A percentile compares a stretch with the other conserved stretches of the same genome.
These are phyloP conservation scores for Chimonanthus salicifolius DNA, from an alignment of 164 flowering plant species.

Conservation along the genomic window DNA sequence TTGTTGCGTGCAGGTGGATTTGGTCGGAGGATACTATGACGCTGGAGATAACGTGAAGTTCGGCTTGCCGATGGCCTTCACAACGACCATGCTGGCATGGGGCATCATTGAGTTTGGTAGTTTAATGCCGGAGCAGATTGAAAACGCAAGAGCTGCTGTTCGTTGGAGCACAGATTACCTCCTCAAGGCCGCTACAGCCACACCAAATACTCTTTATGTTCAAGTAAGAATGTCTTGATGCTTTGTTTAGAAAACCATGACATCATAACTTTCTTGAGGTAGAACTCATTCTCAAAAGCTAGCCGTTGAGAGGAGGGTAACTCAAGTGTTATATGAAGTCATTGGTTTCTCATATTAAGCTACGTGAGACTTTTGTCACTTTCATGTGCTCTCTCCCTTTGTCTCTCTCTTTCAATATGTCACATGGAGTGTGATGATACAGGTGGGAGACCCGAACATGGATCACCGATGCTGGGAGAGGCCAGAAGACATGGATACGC, in stretches of 20 bases:
- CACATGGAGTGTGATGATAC: slow-evolving; percentile 7
- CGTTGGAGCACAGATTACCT: slow-evolving; percentile 89
- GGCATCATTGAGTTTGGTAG: slow-evolving; percentile 86
- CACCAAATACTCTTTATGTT: slow-evolving; percentile 68
- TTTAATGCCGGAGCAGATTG: slow-evolving; percentile 50
- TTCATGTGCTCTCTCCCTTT: neutral
- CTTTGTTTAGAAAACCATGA: no score
- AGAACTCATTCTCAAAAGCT: no score
- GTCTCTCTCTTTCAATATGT: neutral
- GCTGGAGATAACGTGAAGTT: slow-evolving; percentile 95
- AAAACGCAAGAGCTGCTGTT: slow-evolving; percentile 58
- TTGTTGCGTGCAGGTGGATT: slow-evolving; percentile 55
- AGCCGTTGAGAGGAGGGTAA: no score
- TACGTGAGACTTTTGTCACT: no score
- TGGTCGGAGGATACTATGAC: slow-evolving; percentile 90
- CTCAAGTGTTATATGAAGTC: no score
- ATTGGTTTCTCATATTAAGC: no score
- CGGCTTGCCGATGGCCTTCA: slow-evolving; percentile 92
- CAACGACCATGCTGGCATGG: slow-evolving; percentile 80
- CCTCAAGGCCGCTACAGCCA: slow-evolving; percentile 72
- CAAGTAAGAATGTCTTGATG: slow-evolving; percentile 38
- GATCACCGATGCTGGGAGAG: slow-evolving; percentile 95
- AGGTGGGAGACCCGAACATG: slow-evolving; percentile 82
- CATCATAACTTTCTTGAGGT: no score
- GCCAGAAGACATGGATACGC: slow-evolving; percentile 96